Evolutionary conservation across 805 yeast genomes (phyloP).

Genomic region (Nematodospora valgi): DNA sequence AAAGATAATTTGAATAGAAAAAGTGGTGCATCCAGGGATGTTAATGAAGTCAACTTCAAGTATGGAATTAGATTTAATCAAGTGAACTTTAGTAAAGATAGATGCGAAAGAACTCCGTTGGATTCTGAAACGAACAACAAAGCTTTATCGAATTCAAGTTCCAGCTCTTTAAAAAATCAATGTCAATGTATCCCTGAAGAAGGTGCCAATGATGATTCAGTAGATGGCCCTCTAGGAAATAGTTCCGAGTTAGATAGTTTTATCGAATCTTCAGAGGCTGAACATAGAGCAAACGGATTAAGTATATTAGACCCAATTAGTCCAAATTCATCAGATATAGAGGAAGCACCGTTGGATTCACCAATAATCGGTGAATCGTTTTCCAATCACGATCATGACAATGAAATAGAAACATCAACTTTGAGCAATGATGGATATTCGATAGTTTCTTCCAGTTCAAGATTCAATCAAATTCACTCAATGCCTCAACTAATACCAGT

Average conservation of each 20-base stretch:
- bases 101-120: slow-evolving; percentile 32
- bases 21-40: slow-evolving; percentile 3
- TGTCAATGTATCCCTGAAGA: slow-evolving; percentile 6
- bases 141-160: slow-evolving; percentile 3
- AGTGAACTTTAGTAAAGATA: slow-evolving; percentile 29
- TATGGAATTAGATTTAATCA: slow-evolving; percentile 14
- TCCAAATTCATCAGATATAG: slow-evolving; percentile 8
- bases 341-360: slow-evolving; percentile 4
- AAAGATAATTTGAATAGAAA: slow-evolving; percentile 11
- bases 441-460: slow-evolving; percentile 3
- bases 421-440: slow-evolving; percentile 2
- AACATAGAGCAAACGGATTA: background rate
- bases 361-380: slow-evolving; percentile 4
- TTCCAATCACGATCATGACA: background rate
- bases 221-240: background rate
- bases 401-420: background rate
- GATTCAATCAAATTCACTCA: background rate
- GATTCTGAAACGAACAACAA: slow-evolving; percentile 1
- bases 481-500: slow-evolving; percentile 3
- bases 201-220: background rate
- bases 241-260: slow-evolving; percentile 6
- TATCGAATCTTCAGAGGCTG: slow-evolving; percentile 4
- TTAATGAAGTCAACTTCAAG: slow-evolving; percentile 6
- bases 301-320: slow-evolving; percentile 9
- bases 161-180: slow-evolving; percentile 1